Base-by-base conservation (phyloP, 805 yeast species). In the Lipomyces mesembrius region DNA sequence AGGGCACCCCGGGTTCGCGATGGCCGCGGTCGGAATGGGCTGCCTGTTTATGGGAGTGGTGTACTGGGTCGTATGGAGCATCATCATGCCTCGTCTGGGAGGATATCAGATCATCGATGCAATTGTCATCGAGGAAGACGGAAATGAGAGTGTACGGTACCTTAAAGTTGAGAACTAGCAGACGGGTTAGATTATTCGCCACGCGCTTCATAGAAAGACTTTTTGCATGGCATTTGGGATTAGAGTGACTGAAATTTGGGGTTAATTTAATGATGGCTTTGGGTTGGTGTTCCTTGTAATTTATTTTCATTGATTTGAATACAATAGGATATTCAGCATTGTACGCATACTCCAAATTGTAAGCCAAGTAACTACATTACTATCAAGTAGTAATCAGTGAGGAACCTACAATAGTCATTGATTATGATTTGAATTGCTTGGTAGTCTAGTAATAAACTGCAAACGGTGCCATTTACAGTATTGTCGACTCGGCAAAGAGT, bases 41-140 rank as follows among this genome's bases (percentile, higher is more conserved):
- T 68, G 67, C 57, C 35, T 68, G 49, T 52, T 62, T 39, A 43
- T 59, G 62, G 71, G 71, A 3, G 71, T 32, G 14, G 12, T 68
- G 32, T 68, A 68, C 58, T 68, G 71, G 71, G 61, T 65, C n/a
- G 69, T 68, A 6, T 68, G 71, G 71, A 66, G 67, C 43, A 46
- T 14, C 14, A 32, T 66, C 22, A 29, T 68, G 63, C 71, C 71
- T 43, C n/a, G 57, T 12, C 12, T 68, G 8, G 69, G 69, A 5
- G 63, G 62, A n/a, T 68, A 68, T 55, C 27, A 27, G 54, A 68
- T 68, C 22, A 63, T 59, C n/a, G 70, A 65, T n/a, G 65, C 55
- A 51, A 52, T 46, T 37, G 65, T 64, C 7, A 53, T 51, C 34
- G 66, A 67, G 27, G 65, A 64, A 39, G 63, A 59, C 46, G 71